phyloP scores from a whole-genome alignment of 805 yeast species.

The Metschnikowia amazonensis region DNA sequence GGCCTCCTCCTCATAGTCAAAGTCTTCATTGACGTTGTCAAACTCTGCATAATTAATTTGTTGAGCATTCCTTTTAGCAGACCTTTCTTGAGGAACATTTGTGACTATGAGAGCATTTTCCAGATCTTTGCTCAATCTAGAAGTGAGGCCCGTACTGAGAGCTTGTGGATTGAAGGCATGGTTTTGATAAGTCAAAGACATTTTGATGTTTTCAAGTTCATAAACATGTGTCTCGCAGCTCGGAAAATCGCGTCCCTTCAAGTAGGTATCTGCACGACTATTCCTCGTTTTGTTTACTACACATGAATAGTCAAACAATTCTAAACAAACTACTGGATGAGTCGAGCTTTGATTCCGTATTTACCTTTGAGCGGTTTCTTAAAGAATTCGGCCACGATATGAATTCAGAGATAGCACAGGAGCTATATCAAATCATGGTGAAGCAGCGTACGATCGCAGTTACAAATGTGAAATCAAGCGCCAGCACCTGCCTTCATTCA shows the following conservation, averaged over 20 bases:
- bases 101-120: slow-evolving; percentile 65
- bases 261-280: slow-evolving; percentile 7
- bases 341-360: slow-evolving; percentile 1
- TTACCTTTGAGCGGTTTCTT: background rate
- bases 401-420: background rate
- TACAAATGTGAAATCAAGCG: slow-evolving; percentile 1
- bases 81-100: slow-evolving; percentile 71
- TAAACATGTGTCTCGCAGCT: background rate
- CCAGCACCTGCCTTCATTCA: background rate
- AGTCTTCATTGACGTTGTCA: slow-evolving; percentile 56
- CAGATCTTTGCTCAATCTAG: slow-evolving; percentile 62
- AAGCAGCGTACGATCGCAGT: slow-evolving; percentile 1
- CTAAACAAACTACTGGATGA: slow-evolving; percentile 2
- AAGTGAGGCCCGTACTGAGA: slow-evolving; percentile 65
- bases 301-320: background rate
- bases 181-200: slow-evolving; percentile 16
- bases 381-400: background rate
- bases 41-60: slow-evolving; percentile 82
- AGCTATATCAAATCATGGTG: background rate
- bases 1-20: slow-evolving; percentile 30
- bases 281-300: background rate
- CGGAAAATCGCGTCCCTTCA: slow-evolving; percentile 1
- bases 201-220: background rate
- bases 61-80: slow-evolving; percentile 66
- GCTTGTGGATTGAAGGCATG: slow-evolving; percentile 63